These are phyloP conservation scores for Thermoascus crustaceus DNA, from an alignment of 2,329 filamentous ascomycete genomes.

Conservation along the genomic window DNA sequence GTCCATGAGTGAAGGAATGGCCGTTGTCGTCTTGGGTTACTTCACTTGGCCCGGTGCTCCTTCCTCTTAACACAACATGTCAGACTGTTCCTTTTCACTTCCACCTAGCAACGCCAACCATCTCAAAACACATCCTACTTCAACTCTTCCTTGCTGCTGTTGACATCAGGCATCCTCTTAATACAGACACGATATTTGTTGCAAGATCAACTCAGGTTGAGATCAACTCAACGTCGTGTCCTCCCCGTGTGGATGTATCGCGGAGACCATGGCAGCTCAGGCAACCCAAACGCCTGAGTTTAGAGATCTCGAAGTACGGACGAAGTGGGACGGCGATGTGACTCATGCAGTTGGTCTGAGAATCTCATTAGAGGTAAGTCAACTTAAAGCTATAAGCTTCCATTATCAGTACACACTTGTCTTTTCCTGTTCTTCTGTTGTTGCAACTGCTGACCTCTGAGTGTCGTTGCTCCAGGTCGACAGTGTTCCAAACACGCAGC, in stretches of 20 bases:
- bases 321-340: slow-evolving; percentile 23
- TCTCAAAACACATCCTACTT: too few species aligned
- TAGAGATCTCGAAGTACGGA: slow-evolving; percentile 22
- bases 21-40: too few species aligned
- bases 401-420: neutral
- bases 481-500: slow-evolving; percentile 14
- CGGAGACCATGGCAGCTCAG: slow-evolving; percentile 2
- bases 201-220: too few species aligned
- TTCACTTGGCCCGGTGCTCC: too few species aligned
- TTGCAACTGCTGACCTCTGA: neutral
- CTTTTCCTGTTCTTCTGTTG: neutral
- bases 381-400: neutral
- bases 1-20: too few species aligned
- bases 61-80: too few species aligned
- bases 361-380: slow-evolving; percentile 24
- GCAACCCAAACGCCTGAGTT: slow-evolving; percentile 11
- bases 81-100: too few species aligned
- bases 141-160: too few species aligned
- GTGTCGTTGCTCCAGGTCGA: slow-evolving; percentile 13
- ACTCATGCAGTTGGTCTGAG: slow-evolving; percentile 17
- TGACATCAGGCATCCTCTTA: too few species aligned
- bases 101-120: too few species aligned
- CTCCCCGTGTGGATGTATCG: slow-evolving; percentile 1
- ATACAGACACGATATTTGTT: slow-evolving; percentile 7
- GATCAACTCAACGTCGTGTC: slow-evolving; percentile 1